Base-by-base conservation (phyloP, 2,329 filamentous ascomycete genomes). In the Microsporum canis region DNA sequence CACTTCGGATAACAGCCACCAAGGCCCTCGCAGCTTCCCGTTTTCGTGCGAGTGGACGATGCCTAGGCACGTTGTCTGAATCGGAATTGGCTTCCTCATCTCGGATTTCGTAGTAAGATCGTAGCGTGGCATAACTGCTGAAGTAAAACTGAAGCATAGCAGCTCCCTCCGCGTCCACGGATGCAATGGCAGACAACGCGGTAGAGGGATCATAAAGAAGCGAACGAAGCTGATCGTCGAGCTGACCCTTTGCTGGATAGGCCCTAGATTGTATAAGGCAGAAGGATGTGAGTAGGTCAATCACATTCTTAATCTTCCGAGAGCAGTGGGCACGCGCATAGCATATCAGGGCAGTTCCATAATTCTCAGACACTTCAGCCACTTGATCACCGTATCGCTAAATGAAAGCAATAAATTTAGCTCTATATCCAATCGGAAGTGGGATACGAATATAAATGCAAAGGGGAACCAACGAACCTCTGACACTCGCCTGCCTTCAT, bases 61-160 rank as follows among this genome's bases (percentile, higher is more conserved):
- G 74, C 27, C 71, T 73, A 4, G 77, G 73, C 57, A 73, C 76
- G 60, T 73, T 67, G 33, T 71, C 73, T 29, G 74, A 70, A 51
- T 68, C 63, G 7, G 74, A 64, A 3, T 72, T 64, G 3, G 80
- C 65, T n/a, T 80, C 78, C 67, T 84, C 82, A 69, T 97, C 92
- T 57, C 92, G 84, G n/a, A 91, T 81, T 64, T 91, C 87, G 73
- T 95, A 97, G 77, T 92, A 96, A 66, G 86, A 87, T 39, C 92
- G 88, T 23, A 97, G 79, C 0, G 91, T 95, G 27, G 91, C 92
- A 69, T 97, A 97, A 27, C 92, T 92, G 71, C 89, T 94, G 7
- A 96, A 84, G 75, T 91, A 87, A 63, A 87, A 88, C 55, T 91
- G 89, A 2, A 97, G 80, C 8, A 96, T 82, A 66, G 88, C 82